Evolutionary conservation across 2,329 filamentous ascomycete genomes (phyloP).

Genomic region (Ophiostoma himal-ulmi): DNA sequence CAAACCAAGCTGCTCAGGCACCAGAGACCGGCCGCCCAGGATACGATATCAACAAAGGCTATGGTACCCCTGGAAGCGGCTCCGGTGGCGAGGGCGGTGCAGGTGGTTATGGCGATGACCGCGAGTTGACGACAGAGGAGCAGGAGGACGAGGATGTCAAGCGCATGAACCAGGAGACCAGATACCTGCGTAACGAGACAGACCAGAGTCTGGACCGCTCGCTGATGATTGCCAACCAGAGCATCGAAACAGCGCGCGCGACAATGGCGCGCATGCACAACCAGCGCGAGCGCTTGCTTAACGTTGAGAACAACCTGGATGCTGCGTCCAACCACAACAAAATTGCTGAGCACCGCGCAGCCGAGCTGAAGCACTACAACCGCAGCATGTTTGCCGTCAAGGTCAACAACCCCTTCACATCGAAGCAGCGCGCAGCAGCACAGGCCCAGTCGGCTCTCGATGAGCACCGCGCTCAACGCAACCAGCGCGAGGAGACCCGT

Average conservation of each 20-base stretch:
- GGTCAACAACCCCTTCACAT: constrained; percentile 70
- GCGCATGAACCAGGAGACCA: constrained; percentile 67
- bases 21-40: constrained; percentile 44
- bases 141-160: constrained; percentile 67
- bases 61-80: background rate
- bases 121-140: constrained; percentile 76
- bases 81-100: constrained; percentile 29
- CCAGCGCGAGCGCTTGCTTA: constrained; percentile 75
- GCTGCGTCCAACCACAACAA: constrained; percentile 69
- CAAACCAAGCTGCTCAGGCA: constrained; percentile 28
- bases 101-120: constrained; percentile 59
- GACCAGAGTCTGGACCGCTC: constrained; percentile 55
- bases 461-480: constrained; percentile 60
- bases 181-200: constrained; percentile 66
- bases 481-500: constrained; percentile 56
- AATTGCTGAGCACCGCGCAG: constrained; percentile 70
- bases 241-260: constrained; percentile 63
- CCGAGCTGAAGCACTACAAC: constrained; percentile 79
- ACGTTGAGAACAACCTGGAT: constrained; percentile 78
- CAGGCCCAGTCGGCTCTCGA: constrained; percentile 65
- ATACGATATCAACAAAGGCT: constrained; percentile 4
- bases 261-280: constrained; percentile 68
- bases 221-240: constrained; percentile 59
- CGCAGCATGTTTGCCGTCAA: constrained; percentile 86
- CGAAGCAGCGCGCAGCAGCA: constrained; percentile 55